phyloP scores from a whole-genome alignment of 2,329 filamentous ascomycete genomes.

The Verticillium isaacii region DNA sequence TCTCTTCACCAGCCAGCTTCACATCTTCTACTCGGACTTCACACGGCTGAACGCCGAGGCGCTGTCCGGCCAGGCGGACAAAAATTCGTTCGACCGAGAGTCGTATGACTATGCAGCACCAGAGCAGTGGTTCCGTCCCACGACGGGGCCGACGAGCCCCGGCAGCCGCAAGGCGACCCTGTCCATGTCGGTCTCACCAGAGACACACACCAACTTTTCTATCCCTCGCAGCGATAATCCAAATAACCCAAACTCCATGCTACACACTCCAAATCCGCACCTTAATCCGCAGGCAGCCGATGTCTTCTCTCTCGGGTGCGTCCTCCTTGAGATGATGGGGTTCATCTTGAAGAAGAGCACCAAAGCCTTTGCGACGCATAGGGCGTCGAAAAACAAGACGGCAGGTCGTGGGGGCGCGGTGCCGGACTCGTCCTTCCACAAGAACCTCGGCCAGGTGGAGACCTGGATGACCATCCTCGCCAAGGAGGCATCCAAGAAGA shows the following conservation, averaged over 20 bases:
- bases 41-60: constrained; percentile 40
- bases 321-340: constrained; percentile 67
- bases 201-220: constrained; percentile 26
- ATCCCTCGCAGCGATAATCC: constrained; percentile 27
- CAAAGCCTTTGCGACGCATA: constrained; percentile 61
- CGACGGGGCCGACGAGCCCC: constrained; percentile 25
- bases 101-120: constrained; percentile 70
- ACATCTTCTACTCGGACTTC: constrained; percentile 64
- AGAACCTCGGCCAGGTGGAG: constrained; percentile 63
- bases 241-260: constrained; percentile 25
- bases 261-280: constrained; percentile 34
- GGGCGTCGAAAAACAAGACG: constrained; percentile 59
- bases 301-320: constrained; percentile 68
- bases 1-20: constrained; percentile 59
- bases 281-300: constrained; percentile 57
- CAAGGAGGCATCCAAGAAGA: constrained; percentile 51
- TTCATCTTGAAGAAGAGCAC: constrained; percentile 65
- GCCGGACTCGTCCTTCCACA: constrained; percentile 67
- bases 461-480: constrained; percentile 61
- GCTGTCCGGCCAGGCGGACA: constrained; percentile 22
- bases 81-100: constrained; percentile 57
- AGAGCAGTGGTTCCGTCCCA: constrained; percentile 52
- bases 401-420: constrained; percentile 55
- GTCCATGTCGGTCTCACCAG: constrained; percentile 28
- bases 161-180: constrained; percentile 25